phyloP scores from a whole-genome alignment of 345 rosid species.

The Eucalyptus paniculata region DNA sequence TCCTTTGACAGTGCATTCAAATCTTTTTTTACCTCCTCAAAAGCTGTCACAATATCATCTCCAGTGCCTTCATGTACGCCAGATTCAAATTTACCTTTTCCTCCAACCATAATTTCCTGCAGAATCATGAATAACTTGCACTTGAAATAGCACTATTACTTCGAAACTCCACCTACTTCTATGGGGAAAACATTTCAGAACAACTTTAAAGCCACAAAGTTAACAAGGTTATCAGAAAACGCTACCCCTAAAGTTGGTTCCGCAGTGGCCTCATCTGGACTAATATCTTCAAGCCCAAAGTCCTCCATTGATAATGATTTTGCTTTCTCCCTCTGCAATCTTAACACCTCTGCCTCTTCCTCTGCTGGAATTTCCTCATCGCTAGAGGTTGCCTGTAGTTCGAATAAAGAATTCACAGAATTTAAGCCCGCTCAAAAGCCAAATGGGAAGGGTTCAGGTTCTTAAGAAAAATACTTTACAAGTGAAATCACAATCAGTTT shows the following conservation, averaged over 20 bases:
- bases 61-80: slow-evolving; percentile 3
- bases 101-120: slow-evolving; percentile 49
- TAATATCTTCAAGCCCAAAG: slow-evolving; percentile 52
- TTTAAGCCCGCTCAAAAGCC: neutral
- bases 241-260: slow-evolving; percentile 72
- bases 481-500: neutral
- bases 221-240: neutral
- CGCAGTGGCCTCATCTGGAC: slow-evolving; percentile 33
- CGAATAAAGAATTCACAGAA: neutral
- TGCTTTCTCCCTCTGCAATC: slow-evolving; percentile 36
- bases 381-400: slow-evolving; percentile 49
- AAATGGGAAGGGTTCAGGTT: neutral
- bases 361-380: slow-evolving; percentile 60
- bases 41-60: slow-evolving; percentile 12
- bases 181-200: neutral
- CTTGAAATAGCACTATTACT: neutral
- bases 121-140: neutral
- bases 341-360: slow-evolving; percentile 59
- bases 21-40: slow-evolving; percentile 61
- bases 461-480: neutral
- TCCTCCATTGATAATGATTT: slow-evolving; percentile 46
- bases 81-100: slow-evolving; percentile 10
- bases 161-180: neutral
- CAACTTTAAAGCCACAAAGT: neutral
- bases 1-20: slow-evolving; percentile 62